Evolutionary conservation across 1,284 basidiomycete genomes (phyloP), one percentile per base, ranked within the genome.

Genomic region (Moesziomyces sp.): DNA sequence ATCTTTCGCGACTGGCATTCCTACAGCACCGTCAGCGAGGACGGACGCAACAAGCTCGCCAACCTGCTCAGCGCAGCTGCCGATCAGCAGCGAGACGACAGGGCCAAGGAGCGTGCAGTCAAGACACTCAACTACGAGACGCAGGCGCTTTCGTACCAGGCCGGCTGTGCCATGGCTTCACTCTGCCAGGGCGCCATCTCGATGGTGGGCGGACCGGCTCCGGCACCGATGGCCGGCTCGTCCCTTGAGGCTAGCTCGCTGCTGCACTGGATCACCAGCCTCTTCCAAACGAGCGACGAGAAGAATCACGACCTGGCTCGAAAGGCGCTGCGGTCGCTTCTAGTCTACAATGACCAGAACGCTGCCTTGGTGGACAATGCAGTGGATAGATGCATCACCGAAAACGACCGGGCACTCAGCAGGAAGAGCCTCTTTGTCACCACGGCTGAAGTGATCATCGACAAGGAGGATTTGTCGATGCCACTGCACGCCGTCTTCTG

Each of bases 1-100:
- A 86, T 94, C 45, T 95, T 94, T 78, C 92, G 94, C 83, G 94
- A 96, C 76, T 97, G 95, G 95, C 96, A 94, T 83, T 90, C 92
- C 75, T 88, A 92, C 56, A 93, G 92, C 8, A 88, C 90, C 49
- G 89, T 93, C 76, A 88, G 89, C 1, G 92, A 93, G 65, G 86
- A 87, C 16, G 89, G 90, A 26, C 92, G 90, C 81, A 91, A 91
- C 63, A 89, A 92, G 53, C 86, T 92, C 49, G 88, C 90, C 26
- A 84, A 88, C 53, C 93, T 93, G 88, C 89, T 93, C 72, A 89
- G 89, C 65, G 88, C 89, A 9, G 90, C 90, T 0, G 89, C 89
- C 0, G 88, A 86, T 34, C 83, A 83, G 24, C 85, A 86, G 59
- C 78, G 84, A 34, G 85, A 87, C 26, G 85, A 86, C 46, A 74